Evolutionary conservation across 306 rosid genomes (phyloP), one percentile per base, ranked within the genome.

Genomic region (Vachellia pachyceras): DNA sequence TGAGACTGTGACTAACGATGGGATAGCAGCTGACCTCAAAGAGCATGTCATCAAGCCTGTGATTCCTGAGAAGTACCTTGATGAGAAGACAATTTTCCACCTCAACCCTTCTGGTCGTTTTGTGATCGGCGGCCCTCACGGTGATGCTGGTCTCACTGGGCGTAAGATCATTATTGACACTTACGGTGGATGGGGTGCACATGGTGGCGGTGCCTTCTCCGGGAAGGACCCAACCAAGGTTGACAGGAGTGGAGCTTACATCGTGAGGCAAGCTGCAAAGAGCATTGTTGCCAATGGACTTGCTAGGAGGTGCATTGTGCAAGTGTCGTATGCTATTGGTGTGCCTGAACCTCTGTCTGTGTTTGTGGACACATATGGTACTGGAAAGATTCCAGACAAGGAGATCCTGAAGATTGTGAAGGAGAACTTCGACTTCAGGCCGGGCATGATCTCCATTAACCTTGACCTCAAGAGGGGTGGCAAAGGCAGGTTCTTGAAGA

Each of bases 391-490:
- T 42, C 80, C 84, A 33, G 89, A 86, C 68, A 86, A 67, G 82
- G 89, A 86, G 44, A 86, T 86, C 49, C 86, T 86, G 14, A 55
- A 74, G 70, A 79, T 86, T 89, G 92, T 86, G 60, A 72, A 86
- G 84, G 85, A 89, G 66, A 82, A 45, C 69, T 85, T 85, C 57
- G 88, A 85, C 17, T 85, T 85, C 76, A 85, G 88, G 84, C 88
- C 88, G 23, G 88, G 88, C 15, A 82, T 85, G 88, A 85, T 85
- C 76, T 85, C 88, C 5, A 85, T 89, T 65, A 86, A 86, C 84
- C 88, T 89, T 81, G 92, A 89, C 50, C 88, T 89, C 71, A 79
- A 79, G 80, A 89, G 92, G 41, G 92, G 92, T 73, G 90, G 89
- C 0, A 88, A 84, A 58, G 15, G 74, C 40, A 85, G 88, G 77